Evolutionary conservation across 1,284 basidiomycete genomes (phyloP).

Genomic region (Sanguinoderma infundibulare): DNA sequence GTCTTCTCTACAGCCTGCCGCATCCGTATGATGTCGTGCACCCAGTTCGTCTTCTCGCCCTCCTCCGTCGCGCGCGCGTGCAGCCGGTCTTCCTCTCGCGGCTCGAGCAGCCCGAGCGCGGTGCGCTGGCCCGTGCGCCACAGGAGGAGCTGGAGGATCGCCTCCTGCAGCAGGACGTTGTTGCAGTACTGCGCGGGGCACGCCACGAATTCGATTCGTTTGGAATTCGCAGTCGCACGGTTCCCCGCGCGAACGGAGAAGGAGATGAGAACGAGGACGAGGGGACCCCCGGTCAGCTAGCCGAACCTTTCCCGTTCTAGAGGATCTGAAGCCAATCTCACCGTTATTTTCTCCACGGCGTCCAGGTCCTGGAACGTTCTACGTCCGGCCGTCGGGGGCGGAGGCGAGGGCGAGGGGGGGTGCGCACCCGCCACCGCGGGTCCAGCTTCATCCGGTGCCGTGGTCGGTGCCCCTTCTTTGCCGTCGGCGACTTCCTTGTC

Average conservation of each 20-base stretch:
- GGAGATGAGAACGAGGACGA: neutral
- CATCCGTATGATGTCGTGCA: conserved; percentile 57
- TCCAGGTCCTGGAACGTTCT: conserved; percentile 47
- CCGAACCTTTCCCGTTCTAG: neutral
- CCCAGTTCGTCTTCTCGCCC: conserved; percentile 64
- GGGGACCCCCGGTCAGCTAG: conserved; percentile 17
- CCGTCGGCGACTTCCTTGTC: neutral
- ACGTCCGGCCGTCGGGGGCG: neutral
- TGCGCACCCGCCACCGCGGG: conserved; percentile 10
- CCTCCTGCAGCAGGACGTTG: conserved; percentile 70
- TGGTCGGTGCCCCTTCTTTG: neutral
- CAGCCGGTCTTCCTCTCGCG: conserved; percentile 57
- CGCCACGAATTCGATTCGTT: too few relatives aligned
- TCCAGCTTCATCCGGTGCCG: neutral
- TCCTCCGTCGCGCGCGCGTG: conserved; percentile 52
- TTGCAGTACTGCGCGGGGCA: conserved; percentile 61
- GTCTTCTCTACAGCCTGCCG: conserved; percentile 30
- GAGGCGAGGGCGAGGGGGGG: neutral
- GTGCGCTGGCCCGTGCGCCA: conserved; percentile 67
- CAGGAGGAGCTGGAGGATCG: conserved; percentile 67
- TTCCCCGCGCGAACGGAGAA: neutral
- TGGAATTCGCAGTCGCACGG: neutral
- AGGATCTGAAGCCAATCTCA: conserved; percentile 34
- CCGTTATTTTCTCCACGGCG: conserved; percentile 59
- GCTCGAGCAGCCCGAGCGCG: conserved; percentile 48